phyloP scores from a whole-genome alignment of 108 stramenopile genomes.

The Nitzschia inconspicua region DNA sequence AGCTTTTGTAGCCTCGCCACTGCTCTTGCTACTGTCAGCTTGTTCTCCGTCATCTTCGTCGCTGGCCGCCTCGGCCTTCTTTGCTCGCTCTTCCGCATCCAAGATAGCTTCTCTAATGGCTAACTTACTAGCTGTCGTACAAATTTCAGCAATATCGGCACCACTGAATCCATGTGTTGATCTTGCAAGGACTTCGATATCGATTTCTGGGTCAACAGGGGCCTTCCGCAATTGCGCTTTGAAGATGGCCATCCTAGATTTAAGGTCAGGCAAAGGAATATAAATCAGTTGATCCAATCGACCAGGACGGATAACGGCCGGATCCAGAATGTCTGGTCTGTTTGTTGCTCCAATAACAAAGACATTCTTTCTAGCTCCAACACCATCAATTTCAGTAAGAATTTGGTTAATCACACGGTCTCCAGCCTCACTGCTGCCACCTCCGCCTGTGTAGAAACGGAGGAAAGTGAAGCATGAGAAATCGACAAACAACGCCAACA shows the following conservation, averaged over 20 bases:
- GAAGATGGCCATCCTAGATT: conserved; percentile 91
- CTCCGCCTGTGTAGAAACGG: conserved; percentile 37
- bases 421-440: conserved; percentile 90
- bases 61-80: conserved; percentile 51
- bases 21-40: conserved; percentile 8
- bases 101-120: conserved; percentile 93
- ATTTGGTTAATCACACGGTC: conserved; percentile 99
- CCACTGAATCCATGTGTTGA: conserved; percentile 92
- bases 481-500: neutral
- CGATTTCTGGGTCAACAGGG: conserved; percentile 78
- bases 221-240: conserved; percentile 93
- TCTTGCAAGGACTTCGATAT: conserved; percentile 81
- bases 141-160: conserved; percentile 95
- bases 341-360: conserved; percentile 96
- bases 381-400: conserved; percentile 97
- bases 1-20: conserved; percentile 2
- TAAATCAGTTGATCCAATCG: conserved; percentile 94
- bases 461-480: neutral
- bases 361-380: conserved; percentile 91
- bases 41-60: conserved; percentile 52
- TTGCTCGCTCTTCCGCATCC: conserved; percentile 53
- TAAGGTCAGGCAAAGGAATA: conserved; percentile 88
- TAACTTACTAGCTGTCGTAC: conserved; percentile 88
- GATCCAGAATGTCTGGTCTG: conserved; percentile 91
- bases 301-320: conserved; percentile 93